Conservation (phyloP, 208 protist species). For the Tritrichomonas foetus region DNA sequence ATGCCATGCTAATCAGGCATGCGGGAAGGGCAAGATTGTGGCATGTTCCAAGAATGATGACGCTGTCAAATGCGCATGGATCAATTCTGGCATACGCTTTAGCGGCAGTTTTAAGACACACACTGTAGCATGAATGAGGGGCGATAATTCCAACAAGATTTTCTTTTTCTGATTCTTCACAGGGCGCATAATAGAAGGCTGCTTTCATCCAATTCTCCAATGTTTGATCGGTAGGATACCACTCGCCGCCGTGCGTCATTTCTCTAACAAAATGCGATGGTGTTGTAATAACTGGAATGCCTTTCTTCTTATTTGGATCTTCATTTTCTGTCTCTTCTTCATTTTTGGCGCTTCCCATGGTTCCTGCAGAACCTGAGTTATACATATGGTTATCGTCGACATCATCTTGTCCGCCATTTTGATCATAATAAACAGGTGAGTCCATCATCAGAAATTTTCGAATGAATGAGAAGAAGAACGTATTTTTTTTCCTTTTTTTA, state of each 20-base stretch:
- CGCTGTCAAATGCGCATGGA: not conserved
- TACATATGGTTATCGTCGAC: no score
- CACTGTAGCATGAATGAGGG: not conserved
- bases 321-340: no score
- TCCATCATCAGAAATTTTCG: no score
- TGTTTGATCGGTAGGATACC: not conserved
- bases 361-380: no score
- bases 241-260: not conserved
- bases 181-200: not conserved
- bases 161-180: not conserved
- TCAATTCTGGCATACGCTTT: not conserved
- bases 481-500: no score
- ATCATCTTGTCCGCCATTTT: no score
- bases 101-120: not conserved
- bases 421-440: no score
- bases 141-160: not conserved
- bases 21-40: not conserved
- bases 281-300: no score
- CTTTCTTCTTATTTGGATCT: no score
- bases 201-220: not conserved
- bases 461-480: no score
- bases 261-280: not conserved
- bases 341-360: no score
- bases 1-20: not conserved
- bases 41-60: conserved; percentile 6